Percentiles rank a stretch among this genome's conserved stretches.
These are phyloP conservation scores for Ogataea trehalophila DNA, from an alignment of 805 yeast genomes.

Conservation along the genomic window DNA sequence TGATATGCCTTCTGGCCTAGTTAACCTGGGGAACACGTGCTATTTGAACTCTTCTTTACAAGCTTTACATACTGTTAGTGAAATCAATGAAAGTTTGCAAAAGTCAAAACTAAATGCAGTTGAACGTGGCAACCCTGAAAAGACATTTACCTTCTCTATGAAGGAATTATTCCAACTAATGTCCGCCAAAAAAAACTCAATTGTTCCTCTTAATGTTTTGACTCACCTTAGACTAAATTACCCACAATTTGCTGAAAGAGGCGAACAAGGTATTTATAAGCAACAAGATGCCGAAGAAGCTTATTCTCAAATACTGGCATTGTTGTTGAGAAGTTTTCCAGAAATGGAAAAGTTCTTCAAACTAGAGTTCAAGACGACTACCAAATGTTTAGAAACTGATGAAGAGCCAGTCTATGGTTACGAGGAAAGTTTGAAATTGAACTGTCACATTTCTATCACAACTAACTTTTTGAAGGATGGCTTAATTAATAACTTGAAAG, in stretches of 20 bases:
- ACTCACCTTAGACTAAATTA: constrained; percentile 57
- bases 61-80: constrained; percentile 44
- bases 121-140: constrained; percentile 15
- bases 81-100: constrained; percentile 32
- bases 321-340: constrained; percentile 44
- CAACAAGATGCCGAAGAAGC: constrained; percentile 99
- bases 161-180: constrained; percentile 43
- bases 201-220: constrained; percentile 67
- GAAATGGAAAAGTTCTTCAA: constrained; percentile 56
- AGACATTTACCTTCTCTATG: constrained; percentile 29
- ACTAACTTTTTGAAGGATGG: constrained; percentile 92
- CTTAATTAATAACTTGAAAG: constrained; percentile 65
- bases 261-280: constrained; percentile 64
- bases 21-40: constrained; percentile 73
- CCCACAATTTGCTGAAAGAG: constrained; percentile 89
- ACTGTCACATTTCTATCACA: constrained; percentile 80
- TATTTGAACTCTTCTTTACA: constrained; percentile 70
- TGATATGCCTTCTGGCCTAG: constrained; percentile 58
- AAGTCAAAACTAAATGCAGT: constrained; percentile 17
- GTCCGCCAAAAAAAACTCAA: constrained; percentile 36
- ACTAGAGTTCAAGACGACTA: constrained; percentile 56
- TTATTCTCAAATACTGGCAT: constrained; percentile 68
- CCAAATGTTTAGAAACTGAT: constrained; percentile 54
- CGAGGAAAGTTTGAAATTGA: constrained; percentile 65
- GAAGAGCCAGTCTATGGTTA: constrained; percentile 39